Percentiles rank a stretch among this genome's conserved stretches.
Conservation (phyloP, 2,329 filamentous ascomycete species). For the Verticillium isaacii region DNA sequence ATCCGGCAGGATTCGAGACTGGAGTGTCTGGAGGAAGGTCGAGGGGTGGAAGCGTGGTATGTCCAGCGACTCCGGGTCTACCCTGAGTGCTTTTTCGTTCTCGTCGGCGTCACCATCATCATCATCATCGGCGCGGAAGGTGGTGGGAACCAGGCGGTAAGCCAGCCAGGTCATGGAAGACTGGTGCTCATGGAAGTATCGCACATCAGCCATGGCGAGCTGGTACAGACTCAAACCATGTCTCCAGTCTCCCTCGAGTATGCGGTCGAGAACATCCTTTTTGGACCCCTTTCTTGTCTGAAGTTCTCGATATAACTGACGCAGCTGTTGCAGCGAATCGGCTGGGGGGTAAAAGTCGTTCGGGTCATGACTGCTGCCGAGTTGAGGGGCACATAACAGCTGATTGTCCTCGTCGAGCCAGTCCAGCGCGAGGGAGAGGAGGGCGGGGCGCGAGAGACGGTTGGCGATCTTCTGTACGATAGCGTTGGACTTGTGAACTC, state of each 20-base stretch:
- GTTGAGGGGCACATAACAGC: slow-evolving; percentile 50
- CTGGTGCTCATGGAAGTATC: slow-evolving; percentile 62
- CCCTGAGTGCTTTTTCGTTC: slow-evolving; percentile 33
- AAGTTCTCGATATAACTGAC: slow-evolving; percentile 58
- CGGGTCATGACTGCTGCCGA: slow-evolving; percentile 48
- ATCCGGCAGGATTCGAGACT: slow-evolving; percentile 68
- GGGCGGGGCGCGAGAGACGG: slow-evolving; percentile 65
- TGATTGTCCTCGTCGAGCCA: slow-evolving; percentile 71
- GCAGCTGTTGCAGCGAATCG: slow-evolving; percentile 60
- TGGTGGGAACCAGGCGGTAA: slow-evolving; percentile 51
- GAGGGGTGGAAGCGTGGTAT: slow-evolving; percentile 74
- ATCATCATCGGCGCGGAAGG: neutral
- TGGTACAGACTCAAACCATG: slow-evolving; percentile 61
- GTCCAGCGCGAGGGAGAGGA: slow-evolving; percentile 67
- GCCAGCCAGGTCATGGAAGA: slow-evolving; percentile 60
- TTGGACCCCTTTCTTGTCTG: slow-evolving; percentile 56
- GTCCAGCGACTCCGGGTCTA: slow-evolving; percentile 40
- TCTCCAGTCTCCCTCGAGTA: slow-evolving; percentile 65
- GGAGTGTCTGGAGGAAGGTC: slow-evolving; percentile 72
- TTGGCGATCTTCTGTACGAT: slow-evolving; percentile 62
- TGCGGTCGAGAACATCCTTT: slow-evolving; percentile 58
- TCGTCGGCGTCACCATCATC: slow-evolving; percentile 27
- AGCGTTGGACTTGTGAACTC: slow-evolving; percentile 60
- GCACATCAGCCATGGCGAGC: slow-evolving; percentile 64
- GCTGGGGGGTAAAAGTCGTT: slow-evolving; percentile 67